These are phyloP conservation scores for Hericium rajendrae DNA, from an alignment of 768 basidiomycete genomes.

Conservation along the genomic window DNA sequence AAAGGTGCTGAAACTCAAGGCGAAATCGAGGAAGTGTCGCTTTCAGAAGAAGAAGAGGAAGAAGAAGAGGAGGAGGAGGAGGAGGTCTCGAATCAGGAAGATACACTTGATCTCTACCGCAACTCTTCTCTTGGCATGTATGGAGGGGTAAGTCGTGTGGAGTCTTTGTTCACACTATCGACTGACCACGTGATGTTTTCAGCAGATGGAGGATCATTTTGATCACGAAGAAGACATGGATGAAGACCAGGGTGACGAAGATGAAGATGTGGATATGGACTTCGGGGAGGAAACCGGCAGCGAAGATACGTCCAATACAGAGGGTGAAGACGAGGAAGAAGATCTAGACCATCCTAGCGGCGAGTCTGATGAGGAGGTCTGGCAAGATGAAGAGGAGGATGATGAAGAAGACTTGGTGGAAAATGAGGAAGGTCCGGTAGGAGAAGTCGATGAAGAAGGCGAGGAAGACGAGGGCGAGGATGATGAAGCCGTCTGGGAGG, in stretches of 20 bases:
- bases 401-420: constrained; percentile 49
- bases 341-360: constrained; percentile 50
- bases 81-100: constrained; percentile 52
- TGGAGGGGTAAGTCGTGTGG: constrained; percentile 55
- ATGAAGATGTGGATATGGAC: constrained; percentile 82
- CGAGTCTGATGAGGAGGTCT: constrained; percentile 50
- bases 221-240: constrained; percentile 68
- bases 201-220: constrained; percentile 87
- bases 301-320: constrained; percentile 70
- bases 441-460: constrained; percentile 26
- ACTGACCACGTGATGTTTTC: constrained; percentile 9
- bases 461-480: constrained; percentile 29
- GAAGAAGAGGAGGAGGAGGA: constrained; percentile 52
- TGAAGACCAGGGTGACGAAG: constrained; percentile 71
- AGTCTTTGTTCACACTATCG: neutral
- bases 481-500: constrained; percentile 35
- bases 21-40: constrained; percentile 37
- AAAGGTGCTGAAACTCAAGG: constrained; percentile 41
- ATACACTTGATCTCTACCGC: constrained; percentile 89
- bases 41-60: constrained; percentile 29
- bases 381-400: constrained; percentile 60
- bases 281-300: constrained; percentile 78
- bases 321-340: constrained; percentile 58
- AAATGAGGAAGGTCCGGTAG: constrained; percentile 39
- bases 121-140: constrained; percentile 95